Evolutionary conservation across 2,329 filamentous ascomycete species (phyloP).

Genomic region (Dothideomycetes sp.): DNA sequence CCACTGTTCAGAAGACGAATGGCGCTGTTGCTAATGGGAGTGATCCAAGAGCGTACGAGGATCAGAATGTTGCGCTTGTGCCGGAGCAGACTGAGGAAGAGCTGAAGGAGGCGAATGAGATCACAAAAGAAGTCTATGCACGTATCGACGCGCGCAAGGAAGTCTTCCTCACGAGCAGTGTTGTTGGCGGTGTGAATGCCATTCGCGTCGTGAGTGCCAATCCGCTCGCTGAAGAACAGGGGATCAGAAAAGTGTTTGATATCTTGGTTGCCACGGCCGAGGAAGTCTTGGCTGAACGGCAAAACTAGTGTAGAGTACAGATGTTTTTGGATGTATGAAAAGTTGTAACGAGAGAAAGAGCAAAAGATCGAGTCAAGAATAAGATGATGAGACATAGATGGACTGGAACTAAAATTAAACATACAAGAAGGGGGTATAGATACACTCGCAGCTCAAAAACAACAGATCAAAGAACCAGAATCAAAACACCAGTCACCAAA

Average conservation of each 20-base stretch:
- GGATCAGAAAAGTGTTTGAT: slow-evolving; percentile 63
- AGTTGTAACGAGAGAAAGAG: neutral
- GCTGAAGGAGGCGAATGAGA: slow-evolving; percentile 48
- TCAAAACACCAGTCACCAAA: too few species aligned
- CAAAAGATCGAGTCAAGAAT: neutral
- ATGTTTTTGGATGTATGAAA: too few species aligned
- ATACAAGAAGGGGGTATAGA: too few species aligned
- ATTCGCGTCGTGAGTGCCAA: slow-evolving; percentile 75
- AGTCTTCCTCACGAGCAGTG: slow-evolving; percentile 72
- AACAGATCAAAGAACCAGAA: too few species aligned
- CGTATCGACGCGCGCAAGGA: slow-evolving; percentile 60
- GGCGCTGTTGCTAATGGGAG: slow-evolving; percentile 7
- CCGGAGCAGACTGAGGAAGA: slow-evolving; percentile 23
- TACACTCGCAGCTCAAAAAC: too few species aligned
- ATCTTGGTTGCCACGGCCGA: slow-evolving; percentile 56
- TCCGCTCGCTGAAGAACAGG: slow-evolving; percentile 56
- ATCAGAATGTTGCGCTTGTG: slow-evolving; percentile 14
- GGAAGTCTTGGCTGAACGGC: slow-evolving; percentile 30
- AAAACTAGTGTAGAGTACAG: neutral
- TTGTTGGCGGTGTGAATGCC: slow-evolving; percentile 61
- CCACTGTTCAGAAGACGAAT: slow-evolving; percentile 18
- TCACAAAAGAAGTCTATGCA: slow-evolving; percentile 69
- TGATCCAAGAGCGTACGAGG: slow-evolving; percentile 18
- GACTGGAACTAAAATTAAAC: too few species aligned
- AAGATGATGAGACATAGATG: neutral